A percentile compares a stretch with the other conserved stretches of the same genome.
These are phyloP conservation scores for Allomyces arbusculus DNA, from an alignment of 192 early-diverging fungal genomes.

Conservation along the genomic window DNA sequence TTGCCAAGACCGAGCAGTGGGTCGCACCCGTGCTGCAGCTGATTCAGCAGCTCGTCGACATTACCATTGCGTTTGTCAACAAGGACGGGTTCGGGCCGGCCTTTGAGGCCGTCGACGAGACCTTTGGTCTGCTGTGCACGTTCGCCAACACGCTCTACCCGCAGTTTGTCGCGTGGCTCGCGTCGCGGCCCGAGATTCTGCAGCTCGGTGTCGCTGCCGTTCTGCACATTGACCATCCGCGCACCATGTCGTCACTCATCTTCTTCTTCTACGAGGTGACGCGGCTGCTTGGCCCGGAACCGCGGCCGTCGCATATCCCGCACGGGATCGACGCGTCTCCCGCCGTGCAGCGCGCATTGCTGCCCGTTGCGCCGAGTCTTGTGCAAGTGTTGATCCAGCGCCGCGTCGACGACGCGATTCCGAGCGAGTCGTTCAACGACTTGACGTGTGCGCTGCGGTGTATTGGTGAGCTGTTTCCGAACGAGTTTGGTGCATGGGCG, in stretches of 20 bases:
- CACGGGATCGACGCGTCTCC: too few species aligned
- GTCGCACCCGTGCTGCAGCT: neutral
- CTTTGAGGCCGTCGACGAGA: neutral
- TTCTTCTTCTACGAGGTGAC: neutral
- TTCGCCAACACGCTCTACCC: neutral
- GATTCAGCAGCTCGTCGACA: neutral
- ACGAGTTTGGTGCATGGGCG: neutral
- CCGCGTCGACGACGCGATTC: neutral
- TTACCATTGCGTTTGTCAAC: neutral
- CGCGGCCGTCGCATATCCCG: neutral
- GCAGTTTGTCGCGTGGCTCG: neutral
- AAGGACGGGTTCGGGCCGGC: neutral
- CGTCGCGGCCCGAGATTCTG: neutral
- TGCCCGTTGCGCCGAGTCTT: neutral
- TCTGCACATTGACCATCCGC: neutral
- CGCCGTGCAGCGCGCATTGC: neutral
- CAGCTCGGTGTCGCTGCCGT: neutral
- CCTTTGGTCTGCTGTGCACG: neutral
- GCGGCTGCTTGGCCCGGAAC: neutral
- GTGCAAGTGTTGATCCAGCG: neutral
- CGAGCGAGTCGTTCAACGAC: neutral
- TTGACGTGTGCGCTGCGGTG: neutral
- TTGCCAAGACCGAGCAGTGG: neutral
- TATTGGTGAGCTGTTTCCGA: neutral
- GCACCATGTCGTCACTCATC: neutral